These are phyloP conservation scores for Rosellinia necatrix DNA, from an alignment of 2,329 filamentous ascomycete species.

Conservation along the genomic window DNA sequence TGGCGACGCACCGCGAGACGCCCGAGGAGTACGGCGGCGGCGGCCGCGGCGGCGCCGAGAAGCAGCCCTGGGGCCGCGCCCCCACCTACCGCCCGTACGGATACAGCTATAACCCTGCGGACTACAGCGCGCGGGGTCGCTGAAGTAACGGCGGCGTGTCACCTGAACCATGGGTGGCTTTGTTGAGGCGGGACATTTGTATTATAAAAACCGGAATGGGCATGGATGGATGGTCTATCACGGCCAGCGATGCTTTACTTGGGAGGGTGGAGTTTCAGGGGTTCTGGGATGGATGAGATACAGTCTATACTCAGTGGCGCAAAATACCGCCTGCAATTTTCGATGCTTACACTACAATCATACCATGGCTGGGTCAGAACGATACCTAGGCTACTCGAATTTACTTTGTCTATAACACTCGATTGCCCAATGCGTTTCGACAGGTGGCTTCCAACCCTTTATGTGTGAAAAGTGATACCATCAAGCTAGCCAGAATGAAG, in stretches of 20 bases:
- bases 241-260: neutral
- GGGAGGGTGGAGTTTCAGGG: neutral
- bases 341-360: constrained; percentile 1
- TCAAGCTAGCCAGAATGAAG: too few relatives aligned
- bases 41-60: neutral
- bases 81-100: constrained; percentile 27
- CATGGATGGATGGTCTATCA: neutral
- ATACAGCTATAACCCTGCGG: constrained; percentile 47
- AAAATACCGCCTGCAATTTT: constrained; percentile 10
- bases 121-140: constrained; percentile 40
- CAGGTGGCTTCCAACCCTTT: too few relatives aligned
- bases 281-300: neutral
- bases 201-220: constrained; percentile 7
- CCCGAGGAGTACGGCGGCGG: constrained; percentile 47
- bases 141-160: too few relatives aligned
- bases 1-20: constrained; percentile 54
- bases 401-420: neutral
- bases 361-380: neutral
- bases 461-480: too few relatives aligned
- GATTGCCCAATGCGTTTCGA: neutral
- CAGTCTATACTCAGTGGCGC: constrained; percentile 15
- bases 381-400: neutral
- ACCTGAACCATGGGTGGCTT: too few relatives aligned
- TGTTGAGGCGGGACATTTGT: neutral
- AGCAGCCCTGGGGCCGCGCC: too few relatives aligned